Percentiles rank a stretch among this genome's conserved stretches.
Conservation (phyloP, 495 filamentous ascomycete species). For the Xylaria palmicola region DNA sequence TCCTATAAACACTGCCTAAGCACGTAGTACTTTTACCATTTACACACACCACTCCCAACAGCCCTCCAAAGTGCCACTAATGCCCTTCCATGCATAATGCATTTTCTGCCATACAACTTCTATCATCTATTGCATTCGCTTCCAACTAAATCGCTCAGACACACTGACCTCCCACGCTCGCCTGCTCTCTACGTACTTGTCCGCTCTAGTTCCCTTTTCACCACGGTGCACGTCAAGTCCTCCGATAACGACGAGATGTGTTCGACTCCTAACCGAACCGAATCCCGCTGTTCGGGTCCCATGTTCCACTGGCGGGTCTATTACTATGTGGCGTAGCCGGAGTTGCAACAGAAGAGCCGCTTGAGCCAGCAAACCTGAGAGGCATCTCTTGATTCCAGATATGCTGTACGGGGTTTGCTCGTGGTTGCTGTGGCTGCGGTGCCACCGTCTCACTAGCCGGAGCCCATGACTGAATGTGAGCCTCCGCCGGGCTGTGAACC, state of each 20-base stretch:
- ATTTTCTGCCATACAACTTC: not conserved
- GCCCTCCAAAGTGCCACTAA: no score
- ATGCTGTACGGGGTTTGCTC: slow-evolving; percentile 49
- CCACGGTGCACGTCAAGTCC: not conserved
- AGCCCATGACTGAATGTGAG: slow-evolving; percentile 51
- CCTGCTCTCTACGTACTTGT: not conserved
- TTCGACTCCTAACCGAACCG: slow-evolving; percentile 52
- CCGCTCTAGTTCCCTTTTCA: not conserved
- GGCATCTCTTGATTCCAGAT: slow-evolving; percentile 80
- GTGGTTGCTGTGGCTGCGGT: slow-evolving; percentile 50
- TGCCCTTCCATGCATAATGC: not conserved
- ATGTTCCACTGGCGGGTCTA: slow-evolving; percentile 36
- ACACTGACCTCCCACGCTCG: not conserved
- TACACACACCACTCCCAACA: not conserved
- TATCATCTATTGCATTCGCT: not conserved
- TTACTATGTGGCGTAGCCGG: slow-evolving; percentile 19
- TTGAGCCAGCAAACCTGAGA: slow-evolving; percentile 62
- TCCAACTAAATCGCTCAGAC: not conserved
- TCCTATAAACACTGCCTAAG: no score
- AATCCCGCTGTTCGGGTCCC: slow-evolving; percentile 64
- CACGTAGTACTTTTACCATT: not conserved
- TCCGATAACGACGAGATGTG: slow-evolving; percentile 1
- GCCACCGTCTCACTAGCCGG: slow-evolving; percentile 42
- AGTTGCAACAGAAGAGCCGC: slow-evolving; percentile 15
- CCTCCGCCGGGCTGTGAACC: slow-evolving; percentile 35